Conservation (phyloP, 352 stramenopile species). For the Globisporangium megalacanthum region DNA sequence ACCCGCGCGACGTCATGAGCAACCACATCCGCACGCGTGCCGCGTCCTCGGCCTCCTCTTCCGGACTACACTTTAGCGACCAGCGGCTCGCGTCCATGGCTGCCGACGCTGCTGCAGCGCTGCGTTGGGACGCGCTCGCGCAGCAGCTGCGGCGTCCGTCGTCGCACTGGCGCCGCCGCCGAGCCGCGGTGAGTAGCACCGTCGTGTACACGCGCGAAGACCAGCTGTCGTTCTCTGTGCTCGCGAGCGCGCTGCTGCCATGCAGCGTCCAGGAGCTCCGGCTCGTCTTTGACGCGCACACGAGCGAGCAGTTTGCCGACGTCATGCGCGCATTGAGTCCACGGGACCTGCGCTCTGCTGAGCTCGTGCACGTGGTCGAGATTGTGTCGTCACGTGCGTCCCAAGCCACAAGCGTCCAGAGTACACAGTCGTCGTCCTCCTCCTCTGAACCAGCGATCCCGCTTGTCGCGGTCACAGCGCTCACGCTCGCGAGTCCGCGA, state of each 20-base stretch:
- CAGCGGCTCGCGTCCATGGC: conserved; percentile 29
- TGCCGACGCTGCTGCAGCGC: conserved; percentile 14
- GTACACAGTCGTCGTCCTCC: too few species aligned
- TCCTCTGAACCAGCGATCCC: background rate
- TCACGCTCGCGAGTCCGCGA: conserved; percentile 28
- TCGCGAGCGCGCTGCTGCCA: conserved; percentile 6
- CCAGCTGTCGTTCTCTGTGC: conserved; percentile 11
- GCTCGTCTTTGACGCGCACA: conserved; percentile 12
- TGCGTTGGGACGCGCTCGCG: conserved; percentile 30
- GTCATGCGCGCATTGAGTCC: conserved; percentile 7
- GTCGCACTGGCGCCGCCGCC: conserved; percentile 22
- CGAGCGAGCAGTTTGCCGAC: conserved; percentile 12
- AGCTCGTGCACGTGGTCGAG: conserved; percentile 6
- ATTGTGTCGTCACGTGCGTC: background rate
- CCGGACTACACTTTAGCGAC: conserved; percentile 25
- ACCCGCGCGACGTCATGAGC: background rate
- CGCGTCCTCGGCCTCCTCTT: background rate
- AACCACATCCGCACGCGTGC: background rate
- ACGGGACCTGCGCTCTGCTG: conserved; percentile 1
- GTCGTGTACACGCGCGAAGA: conserved; percentile 13
- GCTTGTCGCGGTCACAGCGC: conserved; percentile 30
- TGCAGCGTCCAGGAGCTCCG: conserved; percentile 12
- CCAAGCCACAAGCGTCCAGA: background rate
- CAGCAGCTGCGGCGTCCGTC: conserved; percentile 13
- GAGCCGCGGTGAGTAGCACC: conserved; percentile 3